Conservation (phyloP, 805 yeast species). For the Pichia rugopelliculosa region DNA sequence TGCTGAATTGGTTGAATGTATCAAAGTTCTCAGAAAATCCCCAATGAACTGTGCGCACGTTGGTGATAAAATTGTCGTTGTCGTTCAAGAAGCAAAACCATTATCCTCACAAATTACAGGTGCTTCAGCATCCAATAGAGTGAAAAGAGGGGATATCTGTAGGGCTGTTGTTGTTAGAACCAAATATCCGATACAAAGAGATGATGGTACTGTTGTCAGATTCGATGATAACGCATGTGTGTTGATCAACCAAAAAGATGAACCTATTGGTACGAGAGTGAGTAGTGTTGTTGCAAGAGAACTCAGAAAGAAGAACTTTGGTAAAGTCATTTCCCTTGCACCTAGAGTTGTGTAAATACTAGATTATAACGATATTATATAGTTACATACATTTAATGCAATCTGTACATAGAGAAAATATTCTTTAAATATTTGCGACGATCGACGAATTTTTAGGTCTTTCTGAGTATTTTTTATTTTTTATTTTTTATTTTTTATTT, state of each 20-base stretch:
- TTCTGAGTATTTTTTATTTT: background rate
- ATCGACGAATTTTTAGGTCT: no score
- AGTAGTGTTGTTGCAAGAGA: conserved; percentile 88
- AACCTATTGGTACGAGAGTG: conserved; percentile 92
- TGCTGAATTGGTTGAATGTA: conserved; percentile 90
- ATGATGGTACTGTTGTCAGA: conserved; percentile 78
- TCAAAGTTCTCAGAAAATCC: conserved; percentile 85
- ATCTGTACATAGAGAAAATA: conserved; percentile 2
- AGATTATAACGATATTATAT: background rate
- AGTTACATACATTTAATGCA: background rate
- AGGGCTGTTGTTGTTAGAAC: conserved; percentile 95
- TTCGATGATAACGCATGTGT: conserved; percentile 98
- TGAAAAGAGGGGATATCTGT: conserved; percentile 90
- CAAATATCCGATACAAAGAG: conserved; percentile 58
- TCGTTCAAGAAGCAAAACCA: conserved; percentile 86
- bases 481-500: background rate
- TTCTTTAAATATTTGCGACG: background rate
- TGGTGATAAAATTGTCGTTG: conserved; percentile 92
- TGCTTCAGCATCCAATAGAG: conserved; percentile 66
- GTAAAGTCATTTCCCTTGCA: conserved; percentile 84
- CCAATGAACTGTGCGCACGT: conserved; percentile 77
- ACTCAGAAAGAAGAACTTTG: conserved; percentile 71
- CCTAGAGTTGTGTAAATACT: conserved; percentile 60
- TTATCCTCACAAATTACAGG: conserved; percentile 62
- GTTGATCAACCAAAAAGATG: conserved; percentile 78